Base-by-base conservation (phyloP, 139 green algal genomes). In the Astrephomene gubernaculifera region DNA sequence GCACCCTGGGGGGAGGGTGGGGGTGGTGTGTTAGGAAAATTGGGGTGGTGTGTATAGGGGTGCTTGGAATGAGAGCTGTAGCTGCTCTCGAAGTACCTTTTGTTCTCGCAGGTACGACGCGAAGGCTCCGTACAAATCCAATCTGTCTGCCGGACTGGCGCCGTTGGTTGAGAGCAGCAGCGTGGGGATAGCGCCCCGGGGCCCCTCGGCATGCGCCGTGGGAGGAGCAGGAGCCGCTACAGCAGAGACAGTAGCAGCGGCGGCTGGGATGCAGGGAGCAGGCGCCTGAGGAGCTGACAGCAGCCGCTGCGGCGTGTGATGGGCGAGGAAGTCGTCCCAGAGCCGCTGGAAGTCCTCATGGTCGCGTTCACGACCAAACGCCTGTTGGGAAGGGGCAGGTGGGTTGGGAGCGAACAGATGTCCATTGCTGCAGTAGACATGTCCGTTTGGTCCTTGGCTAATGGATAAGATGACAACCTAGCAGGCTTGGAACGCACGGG, bases 141-240 rank as follows among this genome's bases (percentile, higher is more conserved):
- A 35, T 21, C 64, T 43, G 43, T 85, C 79, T 2, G 79, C 79
- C 9, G 68, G 52, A 64, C 44, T 68, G 63, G 63, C 79, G 12
- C 79, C 79, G 35, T 85, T 76, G 24, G 79, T 85, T 24, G 79
- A 85, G 2, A 85, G 79, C 31, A 85, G 61, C 44, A 85, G 45
- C 2, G 79, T 76, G 44, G 79, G 79, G 22, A 85, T 85, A 14
- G 79, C 79, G 12, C 41, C n/a, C 29, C 22, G 29, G 44, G 24
- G 2, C 2, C 2, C 33, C 8, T 27, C 24, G 8, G 9, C 24
- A 7, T 12, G 64, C 35, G 4, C 24, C 64, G 10, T n/a, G n/a
- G n/a, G n/a, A n/a, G n/a, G n/a, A n/a, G n/a, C n/a, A n/a, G n/a
- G n/a, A n/a, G n/a, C n/a, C n/a, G n/a, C n/a, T n/a, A n/a, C n/a